phyloP scores from a whole-genome alignment of 257 asterid genomes.

The Anisodus acutangulus region DNA sequence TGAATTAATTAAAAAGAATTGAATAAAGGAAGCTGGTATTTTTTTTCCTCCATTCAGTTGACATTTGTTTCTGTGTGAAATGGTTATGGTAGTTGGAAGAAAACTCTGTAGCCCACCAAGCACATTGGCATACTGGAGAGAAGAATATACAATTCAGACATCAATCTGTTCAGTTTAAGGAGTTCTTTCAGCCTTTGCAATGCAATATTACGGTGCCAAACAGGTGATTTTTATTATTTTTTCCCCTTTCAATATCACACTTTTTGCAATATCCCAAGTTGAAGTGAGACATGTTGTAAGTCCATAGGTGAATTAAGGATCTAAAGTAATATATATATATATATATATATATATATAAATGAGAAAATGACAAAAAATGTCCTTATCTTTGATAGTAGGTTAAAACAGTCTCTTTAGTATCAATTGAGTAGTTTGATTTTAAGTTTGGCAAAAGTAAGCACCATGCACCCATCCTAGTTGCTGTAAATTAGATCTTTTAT shows the following conservation, averaged over 20 bases:
- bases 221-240: background rate
- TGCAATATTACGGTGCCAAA: constrained; percentile 18
- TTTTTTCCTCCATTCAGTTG: background rate
- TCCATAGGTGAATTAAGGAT: background rate
- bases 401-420: no score
- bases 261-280: background rate
- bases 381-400: no score
- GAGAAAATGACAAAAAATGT: no score
- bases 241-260: background rate
- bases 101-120: background rate
- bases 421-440: no score
- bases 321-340: background rate
- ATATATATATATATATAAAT: no score
- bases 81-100: constrained; percentile 10
- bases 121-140: constrained; percentile 18
- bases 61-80: background rate
- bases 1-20: background rate
- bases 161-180: background rate
- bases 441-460: no score
- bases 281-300: background rate
- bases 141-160: background rate
- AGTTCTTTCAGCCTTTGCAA: constrained; percentile 16
- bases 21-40: background rate
- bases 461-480: no score
- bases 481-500: no score